A percentile compares a stretch with the other conserved stretches of the same genome.
Evolutionary conservation across 2,329 filamentous ascomycete genomes (phyloP).

Genomic region (Colletotrichum echinochloae): DNA sequence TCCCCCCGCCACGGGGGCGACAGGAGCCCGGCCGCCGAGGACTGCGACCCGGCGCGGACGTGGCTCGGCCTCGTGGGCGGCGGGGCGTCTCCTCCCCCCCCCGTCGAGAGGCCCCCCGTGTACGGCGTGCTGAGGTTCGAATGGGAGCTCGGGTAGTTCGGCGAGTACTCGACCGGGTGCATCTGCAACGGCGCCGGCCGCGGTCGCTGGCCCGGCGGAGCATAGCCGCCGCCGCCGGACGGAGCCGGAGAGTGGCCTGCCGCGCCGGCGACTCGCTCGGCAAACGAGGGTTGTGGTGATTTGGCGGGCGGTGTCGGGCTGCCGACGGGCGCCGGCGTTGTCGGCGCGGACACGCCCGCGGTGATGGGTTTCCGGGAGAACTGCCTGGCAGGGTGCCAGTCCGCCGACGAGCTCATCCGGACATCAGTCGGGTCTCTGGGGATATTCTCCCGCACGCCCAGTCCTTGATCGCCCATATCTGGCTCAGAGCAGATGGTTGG

Average conservation of each 20-base stretch:
- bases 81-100: no score
- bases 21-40: conserved; percentile 25
- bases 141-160: conserved; percentile 30
- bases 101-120: conserved; percentile 23
- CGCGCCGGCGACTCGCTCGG: conserved; percentile 24
- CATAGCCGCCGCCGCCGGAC: neutral
- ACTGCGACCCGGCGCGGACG: conserved; percentile 34
- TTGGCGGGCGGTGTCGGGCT: conserved; percentile 17
- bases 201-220: conserved; percentile 5
- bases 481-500: neutral
- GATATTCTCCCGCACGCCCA: conserved; percentile 15
- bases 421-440: neutral
- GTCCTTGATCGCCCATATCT: conserved; percentile 19
- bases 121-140: conserved; percentile 28
- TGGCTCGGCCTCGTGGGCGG: conserved; percentile 7
- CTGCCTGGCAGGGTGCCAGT: conserved; percentile 23
- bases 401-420: conserved; percentile 28
- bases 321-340: conserved; percentile 36
- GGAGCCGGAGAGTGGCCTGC: conserved; percentile 26
- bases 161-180: conserved; percentile 32
- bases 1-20: conserved; percentile 26
- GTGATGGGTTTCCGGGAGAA: conserved; percentile 25
- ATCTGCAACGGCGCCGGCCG: conserved; percentile 36
- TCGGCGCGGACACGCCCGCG: conserved; percentile 13
- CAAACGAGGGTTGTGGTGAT: conserved; percentile 27